phyloP scores from a whole-genome alignment of 768 basidiomycete genomes.

The Boletus reticuloceps region DNA sequence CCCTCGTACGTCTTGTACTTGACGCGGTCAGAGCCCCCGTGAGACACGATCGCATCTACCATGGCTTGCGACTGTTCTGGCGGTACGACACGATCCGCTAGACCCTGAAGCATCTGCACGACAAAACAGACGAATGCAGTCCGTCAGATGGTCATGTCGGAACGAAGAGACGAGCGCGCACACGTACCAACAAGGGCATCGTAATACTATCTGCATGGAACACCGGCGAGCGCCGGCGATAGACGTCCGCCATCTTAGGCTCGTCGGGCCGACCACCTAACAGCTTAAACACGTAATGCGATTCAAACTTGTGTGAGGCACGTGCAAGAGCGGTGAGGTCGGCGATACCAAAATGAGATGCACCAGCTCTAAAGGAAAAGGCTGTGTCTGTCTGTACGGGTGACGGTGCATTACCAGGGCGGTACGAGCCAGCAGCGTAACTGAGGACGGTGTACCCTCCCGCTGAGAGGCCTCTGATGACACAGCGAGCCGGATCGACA shows the following conservation, averaged over 20 bases:
- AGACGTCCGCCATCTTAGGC: neutral
- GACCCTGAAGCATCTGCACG: neutral
- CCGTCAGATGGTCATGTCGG: neutral
- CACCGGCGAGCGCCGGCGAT: constrained; percentile 1
- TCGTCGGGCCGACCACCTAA: neutral
- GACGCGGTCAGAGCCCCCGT: neutral
- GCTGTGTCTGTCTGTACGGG: neutral
- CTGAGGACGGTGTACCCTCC: constrained; percentile 3
- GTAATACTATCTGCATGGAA: neutral
- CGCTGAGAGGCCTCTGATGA: neutral
- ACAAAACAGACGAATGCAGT: neutral
- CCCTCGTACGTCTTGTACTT: constrained; percentile 1
- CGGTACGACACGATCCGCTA: neutral
- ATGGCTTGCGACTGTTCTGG: constrained; percentile 1
- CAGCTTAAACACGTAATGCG: neutral
- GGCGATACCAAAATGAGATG: neutral
- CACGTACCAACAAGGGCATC: neutral
- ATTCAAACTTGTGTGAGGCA: constrained; percentile 3
- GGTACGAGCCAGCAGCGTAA: neutral
- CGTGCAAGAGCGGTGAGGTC: neutral
- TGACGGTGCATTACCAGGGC: neutral
- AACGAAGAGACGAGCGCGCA: neutral
- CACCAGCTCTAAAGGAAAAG: neutral
- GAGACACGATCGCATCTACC: neutral
- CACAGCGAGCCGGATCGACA: neutral